phyloP scores from a whole-genome alignment of 2,329 filamentous ascomycete genomes.

The Pestalotiopsis sp. region DNA sequence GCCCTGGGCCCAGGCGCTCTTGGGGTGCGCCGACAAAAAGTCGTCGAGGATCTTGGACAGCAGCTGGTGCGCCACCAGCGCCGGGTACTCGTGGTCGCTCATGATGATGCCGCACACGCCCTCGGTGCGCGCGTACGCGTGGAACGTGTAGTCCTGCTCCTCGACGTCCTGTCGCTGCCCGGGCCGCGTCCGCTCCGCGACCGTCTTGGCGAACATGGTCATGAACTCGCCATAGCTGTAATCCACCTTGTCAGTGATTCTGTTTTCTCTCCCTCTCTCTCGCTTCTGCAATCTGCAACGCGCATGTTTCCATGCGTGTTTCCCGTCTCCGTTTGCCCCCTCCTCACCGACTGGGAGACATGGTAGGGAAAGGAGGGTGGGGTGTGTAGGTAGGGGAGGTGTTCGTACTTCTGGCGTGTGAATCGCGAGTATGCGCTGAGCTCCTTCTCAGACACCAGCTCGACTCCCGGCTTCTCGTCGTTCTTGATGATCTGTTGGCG shows the following conservation, averaged over 20 bases:
- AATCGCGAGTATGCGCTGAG: constrained; percentile 80
- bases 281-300: not conserved
- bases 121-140: constrained; percentile 76
- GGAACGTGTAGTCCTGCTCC: constrained; percentile 79
- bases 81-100: constrained; percentile 74
- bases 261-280: constrained; percentile 7
- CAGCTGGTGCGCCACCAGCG: constrained; percentile 81
- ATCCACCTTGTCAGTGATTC: not conserved
- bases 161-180: constrained; percentile 85
- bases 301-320: not conserved
- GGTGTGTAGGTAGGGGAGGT: constrained; percentile 11
- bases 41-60: constrained; percentile 87
- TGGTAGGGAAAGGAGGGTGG: not conserved
- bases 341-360: not conserved
- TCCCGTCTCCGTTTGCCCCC: not conserved
- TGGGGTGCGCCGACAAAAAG: constrained; percentile 77
- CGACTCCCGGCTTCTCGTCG: constrained; percentile 73
- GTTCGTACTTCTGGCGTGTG: constrained; percentile 68
- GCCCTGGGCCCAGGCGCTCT: constrained; percentile 65
- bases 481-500: constrained; percentile 75
- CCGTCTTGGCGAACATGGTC: constrained; percentile 82
- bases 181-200: constrained; percentile 82
- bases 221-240: constrained; percentile 66
- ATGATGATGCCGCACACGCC: constrained; percentile 79
- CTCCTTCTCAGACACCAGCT: constrained; percentile 78